Conservation (phyloP, 805 yeast genomes). For the Metschnikowia colocasiae region DNA sequence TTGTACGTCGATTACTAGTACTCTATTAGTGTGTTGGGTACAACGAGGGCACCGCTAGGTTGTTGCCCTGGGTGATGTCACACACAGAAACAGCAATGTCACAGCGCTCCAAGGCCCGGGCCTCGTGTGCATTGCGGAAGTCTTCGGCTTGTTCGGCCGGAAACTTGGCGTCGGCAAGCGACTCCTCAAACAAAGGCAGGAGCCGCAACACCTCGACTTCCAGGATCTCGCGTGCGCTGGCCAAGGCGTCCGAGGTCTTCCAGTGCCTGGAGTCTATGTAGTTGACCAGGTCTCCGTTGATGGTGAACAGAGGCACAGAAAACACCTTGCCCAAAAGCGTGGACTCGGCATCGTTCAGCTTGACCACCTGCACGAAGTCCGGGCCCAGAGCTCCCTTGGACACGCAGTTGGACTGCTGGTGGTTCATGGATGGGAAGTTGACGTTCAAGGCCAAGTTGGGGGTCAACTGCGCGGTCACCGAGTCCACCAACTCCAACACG, state of each 20-base stretch:
- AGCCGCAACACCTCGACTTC: conserved; percentile 9
- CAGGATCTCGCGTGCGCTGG: conserved; percentile 2
- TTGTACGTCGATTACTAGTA: no score
- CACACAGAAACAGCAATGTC: conserved; percentile 12
- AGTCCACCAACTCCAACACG: conserved; percentile 20
- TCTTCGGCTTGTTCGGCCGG: conserved; percentile 1
- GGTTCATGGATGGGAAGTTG: conserved; percentile 30
- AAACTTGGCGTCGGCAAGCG: not conserved
- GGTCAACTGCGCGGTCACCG: conserved; percentile 10
- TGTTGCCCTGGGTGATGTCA: conserved; percentile 8
- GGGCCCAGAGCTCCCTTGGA: conserved; percentile 13
- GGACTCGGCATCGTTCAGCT: not conserved
- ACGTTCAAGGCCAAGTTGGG: conserved; percentile 19
- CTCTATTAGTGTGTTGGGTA: not conserved
- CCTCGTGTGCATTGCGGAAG: conserved; percentile 5
- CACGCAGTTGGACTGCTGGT: conserved; percentile 21
- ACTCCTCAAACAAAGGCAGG: not conserved
- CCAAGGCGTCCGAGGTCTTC: conserved; percentile 8
- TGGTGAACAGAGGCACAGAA: conserved; percentile 7
- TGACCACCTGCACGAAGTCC: conserved; percentile 8
- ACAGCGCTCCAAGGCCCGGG: conserved; percentile 9
- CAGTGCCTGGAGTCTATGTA: conserved; percentile 1
- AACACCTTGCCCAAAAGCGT: conserved; percentile 8
- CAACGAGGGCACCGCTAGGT: conserved; percentile 3
- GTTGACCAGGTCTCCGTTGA: not conserved